Evolutionary conservation across 2,329 filamentous ascomycete genomes (phyloP), one percentile per base, ranked within the genome.

Genomic region (Amphichorda felina): DNA sequence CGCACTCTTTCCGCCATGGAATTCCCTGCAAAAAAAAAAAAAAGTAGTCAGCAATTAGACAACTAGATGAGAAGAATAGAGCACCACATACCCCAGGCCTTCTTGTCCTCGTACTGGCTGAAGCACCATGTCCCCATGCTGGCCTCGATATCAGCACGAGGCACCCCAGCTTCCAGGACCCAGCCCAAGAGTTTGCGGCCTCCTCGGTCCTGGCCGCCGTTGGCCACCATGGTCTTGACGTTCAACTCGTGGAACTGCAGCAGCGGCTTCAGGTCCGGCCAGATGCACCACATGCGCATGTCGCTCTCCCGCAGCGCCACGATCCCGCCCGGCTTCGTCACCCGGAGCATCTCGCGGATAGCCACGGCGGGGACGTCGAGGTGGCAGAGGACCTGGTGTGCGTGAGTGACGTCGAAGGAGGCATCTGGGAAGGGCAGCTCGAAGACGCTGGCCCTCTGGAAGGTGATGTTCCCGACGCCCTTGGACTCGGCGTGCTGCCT

Each of bases 381-480:
- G 37, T 68, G 62, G 5, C 53, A 54, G 11, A 68, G 51, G 2
- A 66, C 48, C 42, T 66, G 62, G n/a, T 56, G 57, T 18, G 50
- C 51, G 42, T 57, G 64, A 15, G 64, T 54, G 4, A 66, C 43
- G 41, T 68, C 61, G 37, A 68, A 66, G 0, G 45, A 43, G 5
- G 46, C 46, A 38, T 66, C 58, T 1, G 49, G 32, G 17, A 59
- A 67, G 0, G 59, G 51, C 0, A 68, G 55, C 10, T 49, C 36
- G 30, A 45, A 55, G 10, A 53, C 43, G 30, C 46, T 47, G 18
- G 50, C 52, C 15, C 35, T 39, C 30, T 50, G 48, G 34, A 50
- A 53, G 21, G 37, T 33, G 32, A 54, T 45, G 29, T 54, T 55
- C 11, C 33, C 37, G 16, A 51, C 40, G 15, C 45, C 49, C 7